phyloP scores from a whole-genome alignment of 495 filamentous ascomycete species.

The Copromyces sp. region DNA sequence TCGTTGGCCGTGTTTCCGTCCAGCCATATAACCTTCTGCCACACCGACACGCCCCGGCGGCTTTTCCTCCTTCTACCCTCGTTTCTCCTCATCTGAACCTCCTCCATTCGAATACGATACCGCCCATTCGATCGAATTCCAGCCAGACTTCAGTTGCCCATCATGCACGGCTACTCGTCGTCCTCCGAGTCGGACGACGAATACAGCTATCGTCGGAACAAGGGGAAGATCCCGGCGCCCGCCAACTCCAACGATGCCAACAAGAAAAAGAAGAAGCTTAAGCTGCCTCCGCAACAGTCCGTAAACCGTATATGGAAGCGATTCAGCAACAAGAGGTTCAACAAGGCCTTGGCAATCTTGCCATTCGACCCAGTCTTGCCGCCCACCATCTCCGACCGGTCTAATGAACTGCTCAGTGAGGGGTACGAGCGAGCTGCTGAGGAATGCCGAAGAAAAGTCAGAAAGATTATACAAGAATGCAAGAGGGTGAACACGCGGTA shows the following conservation, averaged over 20 bases:
- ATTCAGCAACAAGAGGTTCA: conserved; percentile 54
- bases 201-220: conserved; percentile 24
- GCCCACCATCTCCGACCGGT: conserved; percentile 32
- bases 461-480: conserved; percentile 80
- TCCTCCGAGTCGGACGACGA: conserved; percentile 26
- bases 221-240: conserved; percentile 12
- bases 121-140: neutral
- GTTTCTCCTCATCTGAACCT: neutral
- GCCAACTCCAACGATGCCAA: conserved; percentile 17
- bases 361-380: conserved; percentile 40
- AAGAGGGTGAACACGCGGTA: conserved; percentile 81
- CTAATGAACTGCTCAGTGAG: conserved; percentile 39
- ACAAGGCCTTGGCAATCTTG: conserved; percentile 36
- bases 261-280: conserved; percentile 46
- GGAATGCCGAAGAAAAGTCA: conserved; percentile 69
- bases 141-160: conserved; percentile 5
- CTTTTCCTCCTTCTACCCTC: neutral
- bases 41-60: neutral
- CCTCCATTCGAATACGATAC: neutral
- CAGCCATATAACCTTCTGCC: conserved; percentile 1
- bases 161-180: conserved; percentile 29
- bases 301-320: conserved; percentile 75
- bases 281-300: conserved; percentile 59
- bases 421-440: conserved; percentile 67
- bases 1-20: neutral